Percentiles rank a stretch among this genome's conserved stretches.
Conservation (phyloP, 768 basidiomycete genomes). For the Ramaria sp. region DNA sequence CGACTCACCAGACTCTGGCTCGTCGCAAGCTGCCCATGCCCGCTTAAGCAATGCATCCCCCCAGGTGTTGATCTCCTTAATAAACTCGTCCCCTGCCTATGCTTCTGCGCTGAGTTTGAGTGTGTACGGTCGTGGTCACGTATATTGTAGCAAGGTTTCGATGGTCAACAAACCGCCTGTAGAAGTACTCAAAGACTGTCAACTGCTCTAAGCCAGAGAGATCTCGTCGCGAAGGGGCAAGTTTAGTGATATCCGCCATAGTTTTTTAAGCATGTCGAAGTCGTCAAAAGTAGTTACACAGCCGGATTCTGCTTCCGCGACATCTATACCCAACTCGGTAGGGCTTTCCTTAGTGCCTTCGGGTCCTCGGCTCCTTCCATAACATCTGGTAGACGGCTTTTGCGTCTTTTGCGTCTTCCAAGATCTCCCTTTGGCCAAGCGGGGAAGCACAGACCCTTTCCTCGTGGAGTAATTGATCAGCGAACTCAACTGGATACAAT, state of each 20-base stretch:
- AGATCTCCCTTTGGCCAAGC: slow-evolving; percentile 72
- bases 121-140: slow-evolving; percentile 23
- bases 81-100: slow-evolving; percentile 20
- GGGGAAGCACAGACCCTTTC: slow-evolving; percentile 93
- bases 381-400: slow-evolving; percentile 79
- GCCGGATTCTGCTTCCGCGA: no score
- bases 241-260: slow-evolving; percentile 18
- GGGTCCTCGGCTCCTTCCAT: slow-evolving; percentile 65
- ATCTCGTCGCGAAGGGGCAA: slow-evolving; percentile 26
- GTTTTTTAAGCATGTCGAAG: background rate
- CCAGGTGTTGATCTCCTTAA: slow-evolving; percentile 33
- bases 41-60: slow-evolving; percentile 31
- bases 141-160: slow-evolving; percentile 34
- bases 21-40: slow-evolving; percentile 34
- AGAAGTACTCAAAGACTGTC: slow-evolving; percentile 33
- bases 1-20: slow-evolving; percentile 27
- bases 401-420: slow-evolving; percentile 86
- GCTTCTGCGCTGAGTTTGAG: slow-evolving; percentile 14
- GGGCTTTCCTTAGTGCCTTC: slow-evolving; percentile 27
- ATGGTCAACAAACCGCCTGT: slow-evolving; percentile 33
- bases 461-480: slow-evolving; percentile 71
- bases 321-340: no score
- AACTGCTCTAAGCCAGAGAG: slow-evolving; percentile 25
- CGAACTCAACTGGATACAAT: slow-evolving; percentile 79
- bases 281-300: no score